phyloP scores from a whole-genome alignment of 495 filamentous ascomycete genomes.

The Xylaria longipes region DNA sequence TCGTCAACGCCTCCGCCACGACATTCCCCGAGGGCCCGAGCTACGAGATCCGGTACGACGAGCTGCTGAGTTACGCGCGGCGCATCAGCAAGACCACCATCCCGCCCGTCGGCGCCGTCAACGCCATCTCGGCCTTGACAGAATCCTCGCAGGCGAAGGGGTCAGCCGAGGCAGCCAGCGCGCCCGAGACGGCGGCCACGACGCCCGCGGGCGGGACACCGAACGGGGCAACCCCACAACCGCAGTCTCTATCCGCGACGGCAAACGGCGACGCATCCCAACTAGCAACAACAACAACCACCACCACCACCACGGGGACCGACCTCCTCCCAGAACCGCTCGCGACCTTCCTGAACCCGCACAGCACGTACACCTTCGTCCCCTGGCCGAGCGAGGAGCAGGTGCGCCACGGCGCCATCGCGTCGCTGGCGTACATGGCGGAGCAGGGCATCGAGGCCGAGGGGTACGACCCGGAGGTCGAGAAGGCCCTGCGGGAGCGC shows the following conservation, averaged over 20 bases:
- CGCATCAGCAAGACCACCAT: constrained; percentile 75
- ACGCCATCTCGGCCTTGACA: constrained; percentile 33
- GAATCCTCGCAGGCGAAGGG: constrained; percentile 23
- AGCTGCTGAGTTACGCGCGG: constrained; percentile 75
- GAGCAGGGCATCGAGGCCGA: constrained; percentile 64
- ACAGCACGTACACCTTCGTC: constrained; percentile 57
- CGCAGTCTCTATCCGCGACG: constrained; percentile 6
- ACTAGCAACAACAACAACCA: constrained; percentile 18
- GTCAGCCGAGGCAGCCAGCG: constrained; percentile 26
- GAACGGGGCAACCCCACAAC: constrained; percentile 29
- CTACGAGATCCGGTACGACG: constrained; percentile 63
- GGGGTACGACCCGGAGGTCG: constrained; percentile 60
- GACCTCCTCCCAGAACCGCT: constrained; percentile 49
- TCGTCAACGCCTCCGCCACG: constrained; percentile 64
- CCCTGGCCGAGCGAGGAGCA: constrained; percentile 73
- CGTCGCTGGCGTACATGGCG: constrained; percentile 59
- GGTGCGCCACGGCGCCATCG: constrained; percentile 68
- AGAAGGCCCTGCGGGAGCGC: constrained; percentile 50
- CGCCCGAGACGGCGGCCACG: constrained; percentile 32
- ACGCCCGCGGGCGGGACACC: constrained; percentile 40
- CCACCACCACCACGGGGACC: constrained; percentile 19
- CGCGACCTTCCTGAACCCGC: constrained; percentile 58
- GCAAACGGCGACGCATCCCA: constrained; percentile 31
- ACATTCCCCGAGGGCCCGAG: constrained; percentile 48
- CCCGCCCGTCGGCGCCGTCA: constrained; percentile 65